phyloP scores from a whole-genome alignment of 768 basidiomycete genomes.

The Podaxis sp. region DNA sequence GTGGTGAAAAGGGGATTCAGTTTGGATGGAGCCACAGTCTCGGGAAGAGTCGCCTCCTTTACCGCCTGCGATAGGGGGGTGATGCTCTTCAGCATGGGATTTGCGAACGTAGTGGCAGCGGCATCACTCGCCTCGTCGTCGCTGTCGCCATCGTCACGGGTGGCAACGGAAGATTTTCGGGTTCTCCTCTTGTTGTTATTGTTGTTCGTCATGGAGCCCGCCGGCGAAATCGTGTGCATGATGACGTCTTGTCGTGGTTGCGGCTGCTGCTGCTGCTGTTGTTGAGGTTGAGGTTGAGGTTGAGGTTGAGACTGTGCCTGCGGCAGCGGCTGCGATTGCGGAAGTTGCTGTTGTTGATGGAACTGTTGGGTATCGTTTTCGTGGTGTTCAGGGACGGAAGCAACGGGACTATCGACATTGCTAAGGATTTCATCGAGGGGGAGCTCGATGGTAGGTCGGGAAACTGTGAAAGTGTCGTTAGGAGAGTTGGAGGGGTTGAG shows the following conservation, averaged over 20 bases:
- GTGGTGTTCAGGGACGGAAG: slow-evolving; percentile 20
- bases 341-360: not conserved
- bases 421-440: slow-evolving; percentile 81
- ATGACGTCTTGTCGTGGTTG: slow-evolving; percentile 26
- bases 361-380: slow-evolving; percentile 3
- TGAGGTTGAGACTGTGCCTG: slow-evolving; percentile 18
- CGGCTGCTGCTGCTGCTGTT: slow-evolving; percentile 23
- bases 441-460: slow-evolving; percentile 81
- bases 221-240: slow-evolving; percentile 23
- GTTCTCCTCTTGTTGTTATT: slow-evolving; percentile 17
- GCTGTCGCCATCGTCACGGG: slow-evolving; percentile 32
- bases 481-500: slow-evolving; percentile 42
- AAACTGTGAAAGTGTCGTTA: slow-evolving; percentile 58
- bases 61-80: slow-evolving; percentile 37
- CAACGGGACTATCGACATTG: slow-evolving; percentile 35
- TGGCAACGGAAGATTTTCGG: slow-evolving; percentile 20
- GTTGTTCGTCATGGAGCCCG: slow-evolving; percentile 13
- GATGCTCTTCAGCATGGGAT: slow-evolving; percentile 26
- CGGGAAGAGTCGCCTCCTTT: slow-evolving; percentile 40
- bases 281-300: slow-evolving; percentile 16
- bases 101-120: slow-evolving; percentile 27
- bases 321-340: slow-evolving; percentile 9
- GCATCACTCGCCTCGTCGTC: slow-evolving; percentile 34
- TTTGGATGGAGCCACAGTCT: slow-evolving; percentile 59
- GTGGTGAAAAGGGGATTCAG: slow-evolving; percentile 49